Evolutionary conservation across 1,284 basidiomycete species (phyloP), one percentile per base, ranked within the genome.

Genomic region (Papiliotrema nemorosa): DNA sequence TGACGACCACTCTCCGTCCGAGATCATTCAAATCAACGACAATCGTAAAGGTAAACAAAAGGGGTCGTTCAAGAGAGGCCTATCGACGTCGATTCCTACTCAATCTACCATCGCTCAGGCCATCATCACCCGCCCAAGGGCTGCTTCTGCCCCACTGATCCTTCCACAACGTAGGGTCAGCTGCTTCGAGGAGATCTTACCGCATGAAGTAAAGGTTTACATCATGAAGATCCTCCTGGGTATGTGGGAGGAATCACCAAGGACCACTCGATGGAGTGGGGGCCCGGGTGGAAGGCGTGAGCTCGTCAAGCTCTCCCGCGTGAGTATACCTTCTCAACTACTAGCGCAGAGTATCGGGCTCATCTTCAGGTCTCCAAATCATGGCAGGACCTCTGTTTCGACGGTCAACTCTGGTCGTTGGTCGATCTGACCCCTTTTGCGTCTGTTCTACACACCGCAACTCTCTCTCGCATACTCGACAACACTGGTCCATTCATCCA

Each of bases 371-470:
- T 96, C 1, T 93, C 86, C 18, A 86, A 82, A 66, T 67, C 78
- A 3, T 97, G 91, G 90, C 83, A 81, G 47, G 68, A 76, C 5
- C 82, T 93, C 27, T 84, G 86, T 40, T 84, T 87, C 57, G 92
- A 96, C 67, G 91, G 91, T 7, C 87, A 91, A 67, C 79, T 94
- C 16, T 96, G 92, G 91, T 67, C 77, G 25, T 60, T 79, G 44
- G 72, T 89, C 34, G 79, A 87, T 65, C 76, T 88, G 34, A 78
- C 72, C 7, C 73, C 81, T 3, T 85, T 86, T 69, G 80, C 83
- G 16, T 73, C 78, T 20, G 44, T 56, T 40, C 43, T 76, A 47
- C 67, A 70, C 20, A 64, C 68, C 2, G 63, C 60, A 16, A 69
- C 65, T 3, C 44, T 64, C 33, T 49, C 49, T 24, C 47, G 59